Percentiles rank a stretch among this genome's conserved stretches.
Conservation (phyloP, 163 green algal genomes). For the Chlorella variabilis region DNA sequence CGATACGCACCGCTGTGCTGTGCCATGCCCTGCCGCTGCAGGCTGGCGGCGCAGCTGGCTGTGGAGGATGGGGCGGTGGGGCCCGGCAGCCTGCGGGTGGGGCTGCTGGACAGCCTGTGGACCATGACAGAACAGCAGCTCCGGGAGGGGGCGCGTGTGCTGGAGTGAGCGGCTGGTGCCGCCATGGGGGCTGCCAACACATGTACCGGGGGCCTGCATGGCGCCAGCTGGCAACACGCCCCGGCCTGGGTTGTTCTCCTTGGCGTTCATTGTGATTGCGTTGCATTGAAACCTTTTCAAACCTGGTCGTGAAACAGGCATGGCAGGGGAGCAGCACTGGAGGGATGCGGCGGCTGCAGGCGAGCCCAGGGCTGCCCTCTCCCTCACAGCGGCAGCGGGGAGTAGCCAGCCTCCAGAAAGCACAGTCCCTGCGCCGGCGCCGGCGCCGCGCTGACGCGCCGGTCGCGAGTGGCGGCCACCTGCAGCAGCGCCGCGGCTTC, state of each 20-base stretch:
- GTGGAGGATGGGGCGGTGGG: slow-evolving; percentile 30
- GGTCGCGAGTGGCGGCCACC: neutral
- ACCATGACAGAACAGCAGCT: slow-evolving; percentile 11
- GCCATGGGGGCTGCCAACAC: neutral
- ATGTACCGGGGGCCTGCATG: too few relatives aligned
- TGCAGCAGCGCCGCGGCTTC: slow-evolving; percentile 10
- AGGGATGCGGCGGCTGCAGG: too few relatives aligned
- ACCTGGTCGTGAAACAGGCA: too few relatives aligned
- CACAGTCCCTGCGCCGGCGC: slow-evolving; percentile 61
- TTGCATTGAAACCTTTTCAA: too few relatives aligned
- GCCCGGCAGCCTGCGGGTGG: slow-evolving; percentile 68
- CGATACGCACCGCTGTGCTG: too few relatives aligned
- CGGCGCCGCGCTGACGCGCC: slow-evolving; percentile 38
- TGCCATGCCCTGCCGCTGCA: slow-evolving; percentile 33
- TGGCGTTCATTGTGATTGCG: too few relatives aligned
- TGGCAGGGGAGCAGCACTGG: too few relatives aligned
- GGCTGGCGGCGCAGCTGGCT: slow-evolving; percentile 53
- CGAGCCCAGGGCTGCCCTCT: too few relatives aligned
- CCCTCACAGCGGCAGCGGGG: neutral
- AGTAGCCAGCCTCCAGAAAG: slow-evolving; percentile 63
- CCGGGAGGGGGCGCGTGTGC: neutral
- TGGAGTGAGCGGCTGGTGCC: neutral
- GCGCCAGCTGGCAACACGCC: too few relatives aligned
- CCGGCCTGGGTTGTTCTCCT: too few relatives aligned
- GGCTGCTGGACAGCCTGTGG: slow-evolving; percentile 63